These are phyloP conservation scores for Hortiboletus campestris DNA, from an alignment of 768 basidiomycete genomes.

Conservation along the genomic window DNA sequence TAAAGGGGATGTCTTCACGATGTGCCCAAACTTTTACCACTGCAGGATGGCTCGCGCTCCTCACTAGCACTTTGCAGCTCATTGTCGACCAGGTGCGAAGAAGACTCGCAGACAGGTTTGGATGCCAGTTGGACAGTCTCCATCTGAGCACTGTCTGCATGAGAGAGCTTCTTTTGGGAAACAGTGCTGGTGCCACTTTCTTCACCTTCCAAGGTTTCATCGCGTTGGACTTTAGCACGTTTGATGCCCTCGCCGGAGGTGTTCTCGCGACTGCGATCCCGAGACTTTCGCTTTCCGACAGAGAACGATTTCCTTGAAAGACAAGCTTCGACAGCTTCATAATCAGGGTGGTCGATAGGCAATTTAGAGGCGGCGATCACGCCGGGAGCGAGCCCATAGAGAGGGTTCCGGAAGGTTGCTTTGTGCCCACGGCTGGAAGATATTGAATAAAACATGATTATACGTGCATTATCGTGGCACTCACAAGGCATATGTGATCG, in stretches of 20 bases:
- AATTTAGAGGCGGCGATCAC: constrained; percentile 44
- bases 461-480: constrained; percentile 26
- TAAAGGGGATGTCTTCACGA: too few relatives aligned
- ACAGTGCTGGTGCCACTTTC: not conserved
- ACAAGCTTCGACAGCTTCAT: constrained; percentile 52
- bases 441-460: not conserved
- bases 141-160: constrained; percentile 1
- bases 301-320: constrained; percentile 58
- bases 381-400: constrained; percentile 51
- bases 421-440: constrained; percentile 64
- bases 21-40: too few relatives aligned
- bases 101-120: not conserved
- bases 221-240: constrained; percentile 6
- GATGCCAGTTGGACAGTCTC: constrained; percentile 3
- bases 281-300: constrained; percentile 26
- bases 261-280: constrained; percentile 24
- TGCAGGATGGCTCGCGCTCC: constrained; percentile 28
- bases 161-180: not conserved
- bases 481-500: constrained; percentile 71
- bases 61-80: constrained; percentile 19
- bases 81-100: not conserved
- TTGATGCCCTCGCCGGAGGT: constrained; percentile 13
- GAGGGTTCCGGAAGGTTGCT: constrained; percentile 59
- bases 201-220: constrained; percentile 18
- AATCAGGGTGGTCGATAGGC: constrained; percentile 64